Conservation (phyloP, 1,284 basidiomycete genomes). For the Naganishia sp. region DNA sequence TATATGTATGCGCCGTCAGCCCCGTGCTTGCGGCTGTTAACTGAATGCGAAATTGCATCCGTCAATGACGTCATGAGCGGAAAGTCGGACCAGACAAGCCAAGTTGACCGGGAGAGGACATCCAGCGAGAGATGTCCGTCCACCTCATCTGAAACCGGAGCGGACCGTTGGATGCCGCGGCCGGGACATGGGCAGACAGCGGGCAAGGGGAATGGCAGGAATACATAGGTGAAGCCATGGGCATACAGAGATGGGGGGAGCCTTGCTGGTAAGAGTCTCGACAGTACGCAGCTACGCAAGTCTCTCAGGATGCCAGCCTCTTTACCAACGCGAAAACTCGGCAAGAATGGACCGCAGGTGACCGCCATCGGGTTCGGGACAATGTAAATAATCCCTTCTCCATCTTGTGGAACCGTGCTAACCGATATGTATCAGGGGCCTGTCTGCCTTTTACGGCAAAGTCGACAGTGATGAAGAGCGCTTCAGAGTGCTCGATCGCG, state of each 20-base stretch:
- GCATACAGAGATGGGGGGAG: too few species aligned
- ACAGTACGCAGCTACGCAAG: neutral
- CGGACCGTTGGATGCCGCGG: conserved; percentile 8
- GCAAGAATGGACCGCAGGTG: conserved; percentile 24
- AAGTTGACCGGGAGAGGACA: neutral
- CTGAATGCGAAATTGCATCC: neutral
- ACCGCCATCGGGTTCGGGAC: conserved; percentile 31
- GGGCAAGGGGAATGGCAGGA: neutral
- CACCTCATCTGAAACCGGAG: neutral
- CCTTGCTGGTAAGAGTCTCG: neutral
- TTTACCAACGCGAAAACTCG: conserved; percentile 24
- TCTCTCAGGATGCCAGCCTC: conserved; percentile 4
- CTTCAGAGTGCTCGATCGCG: conserved; percentile 49
- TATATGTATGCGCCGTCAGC: neutral
- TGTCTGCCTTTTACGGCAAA: conserved; percentile 34
- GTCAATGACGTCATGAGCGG: conserved; percentile 4
- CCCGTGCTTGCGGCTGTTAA: neutral
- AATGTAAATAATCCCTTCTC: conserved; percentile 3
- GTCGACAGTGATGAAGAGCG: conserved; percentile 54
- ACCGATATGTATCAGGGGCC: conserved; percentile 15
- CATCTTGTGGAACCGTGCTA: neutral
- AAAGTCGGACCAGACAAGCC: neutral
- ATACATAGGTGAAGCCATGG: neutral
- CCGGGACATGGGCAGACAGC: neutral
- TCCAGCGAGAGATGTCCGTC: neutral